Percentiles rank a stretch among this genome's conserved stretches.
These are phyloP conservation scores for Selaginella tamariscina DNA, from an alignment of 75 land plant species.

Conservation along the genomic window DNA sequence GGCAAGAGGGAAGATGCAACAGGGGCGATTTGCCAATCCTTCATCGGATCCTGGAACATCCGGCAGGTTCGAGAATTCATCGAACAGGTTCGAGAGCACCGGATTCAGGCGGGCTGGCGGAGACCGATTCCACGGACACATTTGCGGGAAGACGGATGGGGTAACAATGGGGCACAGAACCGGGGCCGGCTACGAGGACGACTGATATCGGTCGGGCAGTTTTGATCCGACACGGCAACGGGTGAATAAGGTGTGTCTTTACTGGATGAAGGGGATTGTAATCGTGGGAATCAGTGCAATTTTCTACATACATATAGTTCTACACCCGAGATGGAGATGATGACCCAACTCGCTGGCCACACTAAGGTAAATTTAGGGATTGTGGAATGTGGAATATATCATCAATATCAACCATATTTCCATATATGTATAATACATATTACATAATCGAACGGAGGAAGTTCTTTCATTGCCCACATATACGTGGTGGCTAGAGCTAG, in stretches of 20 bases:
- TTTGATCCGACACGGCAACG: conserved; percentile 1
- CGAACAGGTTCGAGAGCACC: too few species aligned
- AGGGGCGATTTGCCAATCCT: conserved; percentile 40
- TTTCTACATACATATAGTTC: conserved; percentile 60
- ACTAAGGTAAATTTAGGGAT: conserved; percentile 49
- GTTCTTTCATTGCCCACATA: too few species aligned
- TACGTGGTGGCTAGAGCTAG: too few species aligned
- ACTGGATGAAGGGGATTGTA: conserved; percentile 60
- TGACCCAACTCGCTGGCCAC: conserved; percentile 74
- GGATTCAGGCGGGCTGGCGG: too few species aligned
- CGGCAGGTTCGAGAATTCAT: conserved; percentile 26
- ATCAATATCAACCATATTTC: too few species aligned
- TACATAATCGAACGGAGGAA: too few species aligned
- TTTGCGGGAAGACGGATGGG: conserved; percentile 15
- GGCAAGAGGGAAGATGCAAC: conserved; percentile 68
- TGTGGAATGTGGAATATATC: too few species aligned
- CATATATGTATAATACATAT: too few species aligned
- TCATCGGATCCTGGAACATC: conserved; percentile 33
- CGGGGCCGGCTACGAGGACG: conserved; percentile 24
- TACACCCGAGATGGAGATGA: conserved; percentile 40
- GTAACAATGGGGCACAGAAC: conserved; percentile 19
- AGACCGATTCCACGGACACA: conserved; percentile 14
- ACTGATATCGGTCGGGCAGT: conserved; percentile 13
- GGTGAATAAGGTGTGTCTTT: conserved; percentile 42
- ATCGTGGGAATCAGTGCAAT: conserved; percentile 55